phyloP scores from a whole-genome alignment of 805 yeast species.

The Peterozyma toletana region DNA sequence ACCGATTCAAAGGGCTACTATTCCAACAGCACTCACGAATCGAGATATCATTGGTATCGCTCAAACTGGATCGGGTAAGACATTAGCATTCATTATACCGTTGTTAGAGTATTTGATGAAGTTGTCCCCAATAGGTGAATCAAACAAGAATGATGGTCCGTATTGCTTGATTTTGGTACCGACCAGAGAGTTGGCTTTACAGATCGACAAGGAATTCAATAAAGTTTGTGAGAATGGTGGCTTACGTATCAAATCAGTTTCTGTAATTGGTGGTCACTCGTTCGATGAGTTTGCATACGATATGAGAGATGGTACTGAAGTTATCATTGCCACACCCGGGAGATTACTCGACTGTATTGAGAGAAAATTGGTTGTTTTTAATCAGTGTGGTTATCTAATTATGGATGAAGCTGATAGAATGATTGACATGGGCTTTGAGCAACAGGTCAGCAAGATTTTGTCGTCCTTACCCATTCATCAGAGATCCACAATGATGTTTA shows the following conservation, averaged over 20 bases:
- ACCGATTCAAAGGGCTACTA: conserved; percentile 84
- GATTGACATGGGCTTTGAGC: conserved; percentile 93
- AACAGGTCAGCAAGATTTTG: conserved; percentile 59
- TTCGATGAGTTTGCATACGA: conserved; percentile 64
- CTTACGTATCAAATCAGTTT: conserved; percentile 41
- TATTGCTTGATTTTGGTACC: conserved; percentile 79
- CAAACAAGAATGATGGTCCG: conserved; percentile 57
- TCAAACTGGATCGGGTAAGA: conserved; percentile 95
- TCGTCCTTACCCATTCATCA: conserved; percentile 40
- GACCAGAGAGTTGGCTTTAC: conserved; percentile 89
- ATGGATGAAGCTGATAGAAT: conserved; percentile 95
- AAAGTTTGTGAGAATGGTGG: conserved; percentile 33
- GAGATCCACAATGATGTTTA: conserved; percentile 79
- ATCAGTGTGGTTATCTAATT: conserved; percentile 58
- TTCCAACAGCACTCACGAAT: conserved; percentile 57
- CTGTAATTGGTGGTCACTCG: conserved; percentile 87
- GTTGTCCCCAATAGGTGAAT: conserved; percentile 37
- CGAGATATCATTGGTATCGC: conserved; percentile 86
- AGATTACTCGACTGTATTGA: conserved; percentile 76
- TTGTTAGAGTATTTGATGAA: conserved; percentile 46
- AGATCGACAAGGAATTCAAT: conserved; percentile 62
- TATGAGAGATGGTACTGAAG: conserved; percentile 59
- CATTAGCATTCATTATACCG: conserved; percentile 77
- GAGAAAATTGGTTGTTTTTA: conserved; percentile 51
- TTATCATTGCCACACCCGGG: conserved; percentile 93